Percentiles rank a stretch among this genome's conserved stretches.
phyloP scores from a whole-genome alignment of 768 basidiomycete genomes.

The Leccinum disarticulatum region DNA sequence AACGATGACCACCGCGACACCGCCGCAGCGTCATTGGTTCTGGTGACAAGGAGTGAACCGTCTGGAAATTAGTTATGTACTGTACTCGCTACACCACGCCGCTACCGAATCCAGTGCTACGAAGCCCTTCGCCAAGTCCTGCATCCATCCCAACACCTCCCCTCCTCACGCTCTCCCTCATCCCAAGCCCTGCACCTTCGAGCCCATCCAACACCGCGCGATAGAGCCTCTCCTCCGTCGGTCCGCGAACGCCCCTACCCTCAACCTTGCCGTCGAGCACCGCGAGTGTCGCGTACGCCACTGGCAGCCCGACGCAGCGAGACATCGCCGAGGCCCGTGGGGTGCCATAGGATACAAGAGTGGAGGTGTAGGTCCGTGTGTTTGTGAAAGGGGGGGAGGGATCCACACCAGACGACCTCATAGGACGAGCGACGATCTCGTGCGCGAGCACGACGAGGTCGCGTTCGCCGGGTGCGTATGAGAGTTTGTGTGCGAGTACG shows the following conservation, averaged over 20 bases:
- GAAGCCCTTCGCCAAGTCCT: slow-evolving; percentile 24
- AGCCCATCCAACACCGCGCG: slow-evolving; percentile 59
- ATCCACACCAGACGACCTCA: no score
- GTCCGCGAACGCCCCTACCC: slow-evolving; percentile 66
- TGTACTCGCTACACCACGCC: no score
- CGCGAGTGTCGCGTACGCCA: slow-evolving; percentile 76
- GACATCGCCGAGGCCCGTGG: slow-evolving; percentile 77
- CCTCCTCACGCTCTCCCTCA: slow-evolving; percentile 36
- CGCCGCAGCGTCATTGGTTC: no score
- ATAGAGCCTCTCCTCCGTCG: slow-evolving; percentile 61
- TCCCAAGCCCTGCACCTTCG: slow-evolving; percentile 45
- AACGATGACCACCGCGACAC: no score
- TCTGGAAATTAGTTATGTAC: no score
- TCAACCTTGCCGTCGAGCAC: slow-evolving; percentile 61
- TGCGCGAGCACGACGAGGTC: no score
- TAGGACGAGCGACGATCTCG: slow-evolving; percentile 56
- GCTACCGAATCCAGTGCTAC: slow-evolving; percentile 1
- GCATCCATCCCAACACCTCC: slow-evolving; percentile 51
- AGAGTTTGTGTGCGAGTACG: slow-evolving; percentile 69
- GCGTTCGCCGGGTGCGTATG: slow-evolving; percentile 67
- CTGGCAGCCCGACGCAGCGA: slow-evolving; percentile 84
- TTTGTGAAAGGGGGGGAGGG: slow-evolving; percentile 1
- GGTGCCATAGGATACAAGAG: slow-evolving; percentile 58
- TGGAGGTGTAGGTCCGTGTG: slow-evolving; percentile 64
- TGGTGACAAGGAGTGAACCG: no score